phyloP scores from a whole-genome alignment of 306 rosid genomes.

The Vachellia pachyceras region DNA sequence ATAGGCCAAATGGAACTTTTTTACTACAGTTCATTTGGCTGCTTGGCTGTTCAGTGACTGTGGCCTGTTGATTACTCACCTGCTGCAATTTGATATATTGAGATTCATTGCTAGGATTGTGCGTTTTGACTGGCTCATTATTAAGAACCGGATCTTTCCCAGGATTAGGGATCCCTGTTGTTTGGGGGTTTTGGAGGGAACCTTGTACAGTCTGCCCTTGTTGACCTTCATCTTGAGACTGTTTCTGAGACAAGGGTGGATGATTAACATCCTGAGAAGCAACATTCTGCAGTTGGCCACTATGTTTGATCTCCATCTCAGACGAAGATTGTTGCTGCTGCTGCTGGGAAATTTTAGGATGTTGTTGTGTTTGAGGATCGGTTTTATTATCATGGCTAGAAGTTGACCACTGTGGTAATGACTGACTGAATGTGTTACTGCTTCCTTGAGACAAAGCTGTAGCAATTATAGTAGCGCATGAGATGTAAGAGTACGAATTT shows the following conservation, averaged over 20 bases:
- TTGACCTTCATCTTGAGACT: constrained; percentile 60
- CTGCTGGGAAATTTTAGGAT: constrained; percentile 53
- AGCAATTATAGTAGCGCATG: constrained; percentile 31
- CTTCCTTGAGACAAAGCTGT: constrained; percentile 60
- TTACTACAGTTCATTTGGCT: constrained; percentile 58
- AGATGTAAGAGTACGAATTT: constrained; percentile 19
- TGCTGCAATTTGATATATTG: constrained; percentile 86
- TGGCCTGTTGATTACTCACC: constrained; percentile 93
- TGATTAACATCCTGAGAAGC: constrained; percentile 48
- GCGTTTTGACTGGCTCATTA: constrained; percentile 57
- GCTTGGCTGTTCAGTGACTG: constrained; percentile 63
- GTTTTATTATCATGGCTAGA: constrained; percentile 41
- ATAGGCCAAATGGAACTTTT: constrained; percentile 81
- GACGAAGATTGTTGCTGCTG: constrained; percentile 69
- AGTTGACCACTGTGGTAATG: constrained; percentile 47
- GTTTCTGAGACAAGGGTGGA: constrained; percentile 55
- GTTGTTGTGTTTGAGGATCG: constrained; percentile 60
- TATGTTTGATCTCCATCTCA: constrained; percentile 61
- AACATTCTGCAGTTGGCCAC: constrained; percentile 57
- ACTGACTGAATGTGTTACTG: constrained; percentile 59
- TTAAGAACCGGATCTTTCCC: constrained; percentile 53
- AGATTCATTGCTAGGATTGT: constrained; percentile 60
- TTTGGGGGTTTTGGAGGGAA: constrained; percentile 65
- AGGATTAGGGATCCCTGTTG: constrained; percentile 50
- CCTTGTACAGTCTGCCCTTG: constrained; percentile 51